Evolutionary conservation across 2,329 filamentous ascomycete species (phyloP), one percentile per base, ranked within the genome.

Genomic region (Fusarium sp.): DNA sequence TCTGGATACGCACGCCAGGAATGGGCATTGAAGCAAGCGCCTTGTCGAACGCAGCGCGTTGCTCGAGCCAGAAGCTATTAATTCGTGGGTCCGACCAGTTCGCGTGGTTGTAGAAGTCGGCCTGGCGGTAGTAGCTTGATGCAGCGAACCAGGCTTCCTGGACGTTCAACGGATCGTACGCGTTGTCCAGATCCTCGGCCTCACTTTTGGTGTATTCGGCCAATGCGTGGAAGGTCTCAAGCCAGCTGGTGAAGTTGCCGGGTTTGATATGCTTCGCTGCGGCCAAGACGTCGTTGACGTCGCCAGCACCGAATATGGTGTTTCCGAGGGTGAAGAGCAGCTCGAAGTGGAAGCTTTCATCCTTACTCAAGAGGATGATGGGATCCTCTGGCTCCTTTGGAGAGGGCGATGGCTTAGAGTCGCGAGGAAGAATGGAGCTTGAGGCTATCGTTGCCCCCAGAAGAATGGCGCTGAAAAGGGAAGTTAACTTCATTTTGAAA

Each of bases 351-450:
- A 47, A 47, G 4, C 44, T 47, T 28, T 28, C 44, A 15, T 47
- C 44, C 3, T 47, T 47, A 20, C 26, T 47, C 9, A 47, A 5
- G 20, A 47, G 44, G 4, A 28, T 28, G 4, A 47, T 28, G 9
- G 44, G 44, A 4, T 45, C 44, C 2, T 15, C 26, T 8, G 26
- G 18, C 26, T 22, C 26, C 0, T 47, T 12, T 11, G 13, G 0
- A 22, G 44, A 22, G 20, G 9, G 1, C 0, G 44, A 47, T 28
- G 44, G 44, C 4, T 0, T 0, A 22, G 20, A 11, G 9, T 2
- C 9, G 6, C 44, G 44, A 6, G 18, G 26, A 2, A 47, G 1
- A 7, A 28, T 22, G 4, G 26, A 11, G 4, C 26, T 8, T 11
- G 44, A 47, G 26, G 13, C 44, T 47, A 47, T 2, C 0, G 44